Evolutionary conservation across 2,329 filamentous ascomycete species (phyloP), one percentile per base, ranked within the genome.

Genomic region (Cercospora citrullina): DNA sequence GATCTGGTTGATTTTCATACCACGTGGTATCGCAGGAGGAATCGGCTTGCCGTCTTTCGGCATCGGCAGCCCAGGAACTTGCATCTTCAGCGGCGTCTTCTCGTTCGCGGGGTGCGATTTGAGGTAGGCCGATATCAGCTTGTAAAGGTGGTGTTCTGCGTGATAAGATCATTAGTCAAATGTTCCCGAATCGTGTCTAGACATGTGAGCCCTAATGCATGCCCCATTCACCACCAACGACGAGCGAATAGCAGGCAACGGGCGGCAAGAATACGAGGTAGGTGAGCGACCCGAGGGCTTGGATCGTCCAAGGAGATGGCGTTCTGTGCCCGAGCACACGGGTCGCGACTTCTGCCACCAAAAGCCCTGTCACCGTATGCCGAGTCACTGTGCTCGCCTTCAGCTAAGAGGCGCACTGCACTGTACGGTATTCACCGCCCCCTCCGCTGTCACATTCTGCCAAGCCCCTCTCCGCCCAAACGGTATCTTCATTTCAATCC

Each of bases 1-100:
- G 67, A 97, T 88, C 68, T 87, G 88, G 69, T 88, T 89, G 80
- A 98, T 90, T 84, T 96, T 97, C 92, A 93, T 97, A 42, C 94
- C 94, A 63, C 91, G 86, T 18, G 95, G 95, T 30, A 83, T 75
- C 1, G 81, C 82, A 63, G 93, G 87, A 12, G 72, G 88, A 3
- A 91, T 90, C 5, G 73, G 65, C 58, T 72, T 72, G 55, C 72
- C 72, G 33, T 78, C 75, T 65, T 88, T 84, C 21, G 91, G 90
- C 77, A 92, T 90, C 16, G 90, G 89, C 74, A 94, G 83, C 2
- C 93, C 93, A 60, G 88, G 88, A 33, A 97, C 89, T 59, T 88
- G 85, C 59, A 95, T 84, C 63, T 89, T 84, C 78, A 94, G 86
- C 10, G 92, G 90, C 0, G 89, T 85, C 71, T 88, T 81, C 73